These are phyloP conservation scores for Pleurotus giganteus DNA, from an alignment of 768 basidiomycete genomes.

Conservation along the genomic window DNA sequence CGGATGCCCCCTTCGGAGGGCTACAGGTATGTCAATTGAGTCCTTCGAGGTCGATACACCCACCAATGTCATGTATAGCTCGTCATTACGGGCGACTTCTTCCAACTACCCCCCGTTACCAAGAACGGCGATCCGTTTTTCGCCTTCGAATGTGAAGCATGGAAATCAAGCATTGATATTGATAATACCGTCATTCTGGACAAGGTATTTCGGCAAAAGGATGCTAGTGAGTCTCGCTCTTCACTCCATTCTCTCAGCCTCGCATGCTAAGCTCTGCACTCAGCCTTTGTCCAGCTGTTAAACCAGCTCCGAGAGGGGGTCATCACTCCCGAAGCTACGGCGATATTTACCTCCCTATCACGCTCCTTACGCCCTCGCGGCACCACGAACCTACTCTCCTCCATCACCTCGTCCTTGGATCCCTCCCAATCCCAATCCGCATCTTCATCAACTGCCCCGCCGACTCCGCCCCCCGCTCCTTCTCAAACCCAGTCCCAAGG, in stretches of 20 bases:
- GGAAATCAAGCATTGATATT: conserved; percentile 49
- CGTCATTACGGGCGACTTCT: conserved; percentile 80
- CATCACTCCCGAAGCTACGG: conserved; percentile 22
- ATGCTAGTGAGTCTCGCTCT: conserved; percentile 44
- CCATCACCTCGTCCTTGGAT: background rate
- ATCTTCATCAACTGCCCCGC: background rate
- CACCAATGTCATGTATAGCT: conserved; percentile 37
- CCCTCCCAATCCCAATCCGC: too few relatives aligned
- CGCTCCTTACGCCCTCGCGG: conserved; percentile 12
- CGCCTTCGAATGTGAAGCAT: conserved; percentile 68
- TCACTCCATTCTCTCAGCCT: background rate
- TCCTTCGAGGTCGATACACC: background rate
- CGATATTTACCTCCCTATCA: conserved; percentile 18
- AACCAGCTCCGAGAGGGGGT: conserved; percentile 71
- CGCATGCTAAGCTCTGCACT: background rate
- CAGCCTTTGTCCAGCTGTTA: conserved; percentile 70
- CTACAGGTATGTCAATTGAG: conserved; percentile 51
- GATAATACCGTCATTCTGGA: conserved; percentile 61
- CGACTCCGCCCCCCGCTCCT: conserved; percentile 14
- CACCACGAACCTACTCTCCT: background rate
- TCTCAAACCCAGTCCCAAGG: conserved; percentile 2
- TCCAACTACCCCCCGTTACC: conserved; percentile 77
- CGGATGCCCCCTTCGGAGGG: conserved; percentile 62
- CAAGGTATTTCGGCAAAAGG: conserved; percentile 77
- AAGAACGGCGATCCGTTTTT: conserved; percentile 56